Base-by-base conservation (phyloP, 345 rosid genomes). In the Luvunga scandens region DNA sequence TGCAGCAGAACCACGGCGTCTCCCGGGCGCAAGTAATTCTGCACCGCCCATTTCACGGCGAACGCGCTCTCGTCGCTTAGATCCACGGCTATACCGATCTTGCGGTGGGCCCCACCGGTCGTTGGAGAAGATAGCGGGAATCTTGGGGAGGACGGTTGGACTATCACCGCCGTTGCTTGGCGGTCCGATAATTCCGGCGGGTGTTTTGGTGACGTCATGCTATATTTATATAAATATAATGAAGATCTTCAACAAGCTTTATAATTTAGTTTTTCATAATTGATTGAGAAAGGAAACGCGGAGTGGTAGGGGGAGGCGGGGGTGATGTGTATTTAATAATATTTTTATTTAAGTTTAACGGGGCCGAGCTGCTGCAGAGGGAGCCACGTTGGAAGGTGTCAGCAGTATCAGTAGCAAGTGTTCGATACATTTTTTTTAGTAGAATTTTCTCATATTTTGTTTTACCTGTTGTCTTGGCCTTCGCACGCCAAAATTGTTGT, bases 1-100 rank as follows among this genome's bases (percentile, higher is more conserved):
- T 92, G 97, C 73, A 94, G 86, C 62, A 94, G 91, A 56, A 92
- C 75, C 25, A 92, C 98, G 53, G 89, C 87, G 78, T 92, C 97
- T 0, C 95, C 98, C 6, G 92, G 85, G 18, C 98, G 97, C 75
- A 94, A 92, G 66, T 92, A 94, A 86, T 94, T 94, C 69, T 92
- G 94, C 30, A 94, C 91, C 1, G 96, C 90, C 98, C 98, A 94
- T 28, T 85, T 79, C 71, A 94, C 95, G 57, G 98, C 95, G 78
- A 82, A 86, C 1, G 93, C 98, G 71, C 95, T 90, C 86, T 94
- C 97, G 77, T 91, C 91, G 82, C 95, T 91, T 1, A 94, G 92
- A 86, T 94, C 98, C 50, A 94, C 97, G 19, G 97, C 98, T 73
- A 94, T 89, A 6, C 94, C 98, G 81, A 94, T 88, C 83, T 84